phyloP scores from a whole-genome alignment of 345 rosid species.

The Pugionium cornutum region DNA sequence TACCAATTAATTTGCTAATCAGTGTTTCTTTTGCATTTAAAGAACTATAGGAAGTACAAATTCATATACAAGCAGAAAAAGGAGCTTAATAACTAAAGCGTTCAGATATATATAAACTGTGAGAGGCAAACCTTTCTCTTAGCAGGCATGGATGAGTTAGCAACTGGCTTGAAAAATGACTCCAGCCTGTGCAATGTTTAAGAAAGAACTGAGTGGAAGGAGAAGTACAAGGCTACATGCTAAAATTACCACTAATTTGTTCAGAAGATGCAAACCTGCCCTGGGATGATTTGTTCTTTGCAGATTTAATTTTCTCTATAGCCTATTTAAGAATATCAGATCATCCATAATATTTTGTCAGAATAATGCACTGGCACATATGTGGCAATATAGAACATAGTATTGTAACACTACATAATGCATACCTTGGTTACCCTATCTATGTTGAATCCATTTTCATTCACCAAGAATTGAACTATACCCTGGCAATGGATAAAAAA shows the following conservation, averaged over 20 bases:
- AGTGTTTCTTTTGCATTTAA: no score
- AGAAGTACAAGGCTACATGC: background rate
- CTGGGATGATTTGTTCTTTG: slow-evolving; percentile 95
- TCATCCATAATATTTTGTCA: background rate
- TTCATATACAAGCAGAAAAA: slow-evolving; percentile 19
- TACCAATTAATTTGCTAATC: no score
- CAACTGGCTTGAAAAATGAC: slow-evolving; percentile 75
- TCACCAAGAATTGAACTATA: slow-evolving; percentile 65
- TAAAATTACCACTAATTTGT: slow-evolving; percentile 5
- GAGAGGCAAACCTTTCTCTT: slow-evolving; percentile 68
- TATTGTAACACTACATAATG: slow-evolving; percentile 11
- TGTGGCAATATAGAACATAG: slow-evolving; percentile 10
- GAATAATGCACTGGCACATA: slow-evolving; percentile 5
- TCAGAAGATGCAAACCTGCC: slow-evolving; percentile 61
- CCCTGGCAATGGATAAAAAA: slow-evolving; percentile 44
- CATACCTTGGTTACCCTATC: slow-evolving; percentile 85
- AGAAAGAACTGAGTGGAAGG: slow-evolving; percentile 21
- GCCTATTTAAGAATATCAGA: slow-evolving; percentile 48
- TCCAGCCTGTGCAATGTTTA: slow-evolving; percentile 53
- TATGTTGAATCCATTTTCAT: slow-evolving; percentile 86
- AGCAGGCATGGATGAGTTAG: slow-evolving; percentile 52
- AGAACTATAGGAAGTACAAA: background rate
- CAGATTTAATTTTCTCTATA: slow-evolving; percentile 81
- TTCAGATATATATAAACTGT: background rate
- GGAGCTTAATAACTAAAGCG: slow-evolving; percentile 10